phyloP scores from a whole-genome alignment of 441 rosid genomes.

The Dalechampia spathulata region DNA sequence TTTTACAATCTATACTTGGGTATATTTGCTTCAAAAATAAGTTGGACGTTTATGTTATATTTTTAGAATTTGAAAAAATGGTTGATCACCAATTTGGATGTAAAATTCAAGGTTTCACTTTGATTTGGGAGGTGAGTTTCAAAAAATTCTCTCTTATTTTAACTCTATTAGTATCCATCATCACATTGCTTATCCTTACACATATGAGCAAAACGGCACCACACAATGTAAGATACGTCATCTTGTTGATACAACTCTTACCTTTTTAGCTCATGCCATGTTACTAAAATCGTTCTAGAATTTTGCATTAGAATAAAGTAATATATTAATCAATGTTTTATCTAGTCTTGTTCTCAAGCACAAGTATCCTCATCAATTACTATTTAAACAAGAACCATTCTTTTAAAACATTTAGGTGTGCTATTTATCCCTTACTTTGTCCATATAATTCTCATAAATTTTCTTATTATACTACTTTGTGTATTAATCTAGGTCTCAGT shows the following conservation, averaged over 20 bases:
- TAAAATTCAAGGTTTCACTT: neutral
- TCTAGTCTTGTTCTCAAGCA: no score
- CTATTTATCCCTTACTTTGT: neutral
- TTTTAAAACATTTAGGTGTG: neutral
- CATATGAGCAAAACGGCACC: neutral
- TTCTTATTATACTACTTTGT: no score
- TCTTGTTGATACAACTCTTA: neutral
- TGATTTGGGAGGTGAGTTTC: neutral
- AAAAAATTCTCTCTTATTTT: neutral
- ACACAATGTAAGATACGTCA: neutral
- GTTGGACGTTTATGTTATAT: neutral
- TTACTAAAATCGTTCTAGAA: no score
- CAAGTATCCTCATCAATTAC: no score
- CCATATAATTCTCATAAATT: neutral
- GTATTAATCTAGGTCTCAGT: neutral
- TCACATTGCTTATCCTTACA: neutral
- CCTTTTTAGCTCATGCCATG: neutral
- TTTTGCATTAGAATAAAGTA: no score
- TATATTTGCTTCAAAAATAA: no score
- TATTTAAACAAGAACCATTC: no score
- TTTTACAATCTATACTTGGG: no score
- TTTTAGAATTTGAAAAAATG: no score
- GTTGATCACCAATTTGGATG: neutral
- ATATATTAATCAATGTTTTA: no score
- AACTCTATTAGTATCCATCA: neutral